Conservation (phyloP, 441 rosid species). For the Caryocar brasiliense region DNA sequence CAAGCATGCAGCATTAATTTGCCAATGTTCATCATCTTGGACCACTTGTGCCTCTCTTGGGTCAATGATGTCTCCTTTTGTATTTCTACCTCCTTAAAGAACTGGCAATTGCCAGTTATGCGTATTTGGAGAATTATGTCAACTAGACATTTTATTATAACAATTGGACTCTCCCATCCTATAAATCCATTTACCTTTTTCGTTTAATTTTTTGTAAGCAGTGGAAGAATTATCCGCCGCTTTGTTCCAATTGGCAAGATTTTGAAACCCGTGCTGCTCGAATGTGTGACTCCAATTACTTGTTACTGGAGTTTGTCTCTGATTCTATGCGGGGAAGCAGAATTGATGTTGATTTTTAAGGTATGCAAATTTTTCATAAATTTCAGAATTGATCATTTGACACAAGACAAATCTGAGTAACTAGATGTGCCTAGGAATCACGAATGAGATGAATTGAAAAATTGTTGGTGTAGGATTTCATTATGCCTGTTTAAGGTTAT, state of each 20-base stretch:
- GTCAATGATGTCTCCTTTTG: too few species aligned
- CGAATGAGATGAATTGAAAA: not conserved
- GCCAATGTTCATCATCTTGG: too few species aligned
- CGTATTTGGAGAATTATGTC: too few species aligned
- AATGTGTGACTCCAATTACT: constrained; percentile 68
- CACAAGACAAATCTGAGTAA: not conserved
- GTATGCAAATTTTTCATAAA: constrained; percentile 22
- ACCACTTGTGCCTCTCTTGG: too few species aligned
- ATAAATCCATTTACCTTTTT: too few species aligned
- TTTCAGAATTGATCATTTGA: not conserved
- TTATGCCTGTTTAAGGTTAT: too few species aligned
- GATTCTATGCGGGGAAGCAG: constrained; percentile 52
- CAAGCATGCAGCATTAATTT: too few species aligned
- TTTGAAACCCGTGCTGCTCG: constrained; percentile 66
- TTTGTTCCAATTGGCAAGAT: constrained; percentile 63
- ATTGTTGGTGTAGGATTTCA: too few species aligned
- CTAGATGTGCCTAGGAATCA: not conserved
- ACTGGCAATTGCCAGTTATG: too few species aligned
- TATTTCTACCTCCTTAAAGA: too few species aligned
- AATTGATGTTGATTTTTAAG: constrained; percentile 59
- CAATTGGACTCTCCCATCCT: too few species aligned
- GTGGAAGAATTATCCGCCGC: constrained; percentile 49
- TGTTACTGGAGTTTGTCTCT: constrained; percentile 83
- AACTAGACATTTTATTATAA: too few species aligned
- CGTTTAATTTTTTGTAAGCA: constrained; percentile 15